Evolutionary conservation across 2,329 filamentous ascomycete species (phyloP).

Genomic region (Apiospora aurea): DNA sequence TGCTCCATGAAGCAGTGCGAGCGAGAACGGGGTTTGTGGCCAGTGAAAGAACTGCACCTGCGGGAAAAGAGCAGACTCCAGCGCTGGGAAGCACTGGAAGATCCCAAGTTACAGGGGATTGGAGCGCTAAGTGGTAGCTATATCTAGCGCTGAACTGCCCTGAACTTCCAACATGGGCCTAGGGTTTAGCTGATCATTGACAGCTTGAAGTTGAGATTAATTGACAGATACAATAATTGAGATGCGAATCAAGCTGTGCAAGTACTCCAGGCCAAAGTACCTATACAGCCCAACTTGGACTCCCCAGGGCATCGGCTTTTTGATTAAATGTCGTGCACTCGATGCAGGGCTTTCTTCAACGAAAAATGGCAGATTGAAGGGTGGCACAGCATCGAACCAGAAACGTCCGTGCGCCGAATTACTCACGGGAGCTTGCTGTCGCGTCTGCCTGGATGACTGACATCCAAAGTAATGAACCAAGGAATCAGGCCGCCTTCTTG

Average conservation of each 20-base stretch:
- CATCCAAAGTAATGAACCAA: background rate
- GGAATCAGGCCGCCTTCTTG: background rate
- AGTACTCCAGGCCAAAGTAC: background rate
- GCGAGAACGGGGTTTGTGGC: too few relatives aligned
- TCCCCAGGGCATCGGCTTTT: background rate
- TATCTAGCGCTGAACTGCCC: background rate
- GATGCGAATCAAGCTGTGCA: background rate
- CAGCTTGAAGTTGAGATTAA: background rate
- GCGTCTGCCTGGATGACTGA: conserved; percentile 12
- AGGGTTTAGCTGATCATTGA: background rate
- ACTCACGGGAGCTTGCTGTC: background rate
- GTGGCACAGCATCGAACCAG: conserved; percentile 1
- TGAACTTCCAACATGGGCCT: background rate
- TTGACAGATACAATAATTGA: background rate
- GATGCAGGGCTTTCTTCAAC: background rate
- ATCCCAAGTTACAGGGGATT: background rate
- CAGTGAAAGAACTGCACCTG: too few relatives aligned
- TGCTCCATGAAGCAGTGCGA: too few relatives aligned
- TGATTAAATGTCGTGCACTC: background rate
- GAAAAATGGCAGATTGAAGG: background rate
- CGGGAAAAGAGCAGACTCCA: too few relatives aligned
- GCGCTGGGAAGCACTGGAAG: background rate
- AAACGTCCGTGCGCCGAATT: conserved; percentile 1
- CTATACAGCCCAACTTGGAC: background rate
- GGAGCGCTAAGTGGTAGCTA: background rate